These are phyloP conservation scores for Trypanosoma theileri DNA, from an alignment of 208 protist species.

Conservation along the genomic window DNA sequence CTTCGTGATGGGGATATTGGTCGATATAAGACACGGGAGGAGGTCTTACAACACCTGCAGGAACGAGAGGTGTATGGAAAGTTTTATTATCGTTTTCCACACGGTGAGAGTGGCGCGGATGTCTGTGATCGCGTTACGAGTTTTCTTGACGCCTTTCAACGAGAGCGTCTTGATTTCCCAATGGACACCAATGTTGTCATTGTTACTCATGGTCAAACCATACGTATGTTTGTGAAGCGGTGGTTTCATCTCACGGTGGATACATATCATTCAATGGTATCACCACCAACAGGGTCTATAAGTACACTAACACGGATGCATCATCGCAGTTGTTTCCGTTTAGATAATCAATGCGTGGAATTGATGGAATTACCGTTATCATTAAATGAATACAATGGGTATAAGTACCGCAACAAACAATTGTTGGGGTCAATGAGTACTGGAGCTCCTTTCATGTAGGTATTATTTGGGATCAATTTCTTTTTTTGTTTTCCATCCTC, in stretches of 20 bases:
- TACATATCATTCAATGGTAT: conserved; percentile 84
- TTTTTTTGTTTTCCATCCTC: conserved; percentile 15
- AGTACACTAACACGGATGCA: conserved; percentile 76
- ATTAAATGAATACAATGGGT: conserved; percentile 86
- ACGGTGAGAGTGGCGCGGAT: conserved; percentile 91
- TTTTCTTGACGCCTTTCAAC: conserved; percentile 88
- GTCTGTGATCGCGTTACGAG: conserved; percentile 91
- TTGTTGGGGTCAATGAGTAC: conserved; percentile 87
- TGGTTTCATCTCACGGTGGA: conserved; percentile 93
- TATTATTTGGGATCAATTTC: neutral
- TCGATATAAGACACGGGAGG: conserved; percentile 75
- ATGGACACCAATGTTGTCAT: conserved; percentile 89
- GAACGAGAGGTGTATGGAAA: conserved; percentile 84
- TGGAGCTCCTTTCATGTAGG: conserved; percentile 85
- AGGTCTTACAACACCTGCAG: conserved; percentile 57
- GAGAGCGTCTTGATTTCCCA: conserved; percentile 77
- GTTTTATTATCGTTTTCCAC: conserved; percentile 93
- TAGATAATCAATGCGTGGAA: conserved; percentile 69
- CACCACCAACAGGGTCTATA: conserved; percentile 65
- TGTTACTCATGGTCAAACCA: conserved; percentile 87
- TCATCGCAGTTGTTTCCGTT: conserved; percentile 73
- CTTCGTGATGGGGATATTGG: conserved; percentile 93
- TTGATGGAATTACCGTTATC: conserved; percentile 72
- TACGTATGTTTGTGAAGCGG: conserved; percentile 89
- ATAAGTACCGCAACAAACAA: conserved; percentile 89